phyloP scores from a whole-genome alignment of 192 early-diverging fungal species.

The Coemansia sp. region DNA sequence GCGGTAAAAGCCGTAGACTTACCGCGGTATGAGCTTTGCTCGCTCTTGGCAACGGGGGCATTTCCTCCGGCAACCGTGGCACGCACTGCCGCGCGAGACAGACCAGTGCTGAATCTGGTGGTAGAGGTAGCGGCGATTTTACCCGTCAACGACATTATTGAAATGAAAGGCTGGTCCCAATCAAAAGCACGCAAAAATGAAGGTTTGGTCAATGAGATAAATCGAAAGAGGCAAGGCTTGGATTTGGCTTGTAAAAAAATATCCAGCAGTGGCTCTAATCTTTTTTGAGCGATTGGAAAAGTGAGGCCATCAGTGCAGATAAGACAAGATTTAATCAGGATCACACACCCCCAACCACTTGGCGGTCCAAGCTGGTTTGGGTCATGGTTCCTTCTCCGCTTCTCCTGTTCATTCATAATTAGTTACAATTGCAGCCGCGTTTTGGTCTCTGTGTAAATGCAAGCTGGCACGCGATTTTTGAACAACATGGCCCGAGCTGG shows the following conservation, averaged over 20 bases:
- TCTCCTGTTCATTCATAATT: not conserved
- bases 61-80: conserved; percentile 21
- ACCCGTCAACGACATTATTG: conserved; percentile 37
- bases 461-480: not conserved
- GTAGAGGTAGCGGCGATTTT: conserved; percentile 39
- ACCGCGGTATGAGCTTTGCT: conserved; percentile 28
- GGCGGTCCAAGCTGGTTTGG: not conserved
- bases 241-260: not conserved
- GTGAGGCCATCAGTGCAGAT: not conserved
- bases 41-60: conserved; percentile 21
- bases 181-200: conserved; percentile 1
- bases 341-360: not conserved
- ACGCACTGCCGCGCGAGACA: conserved; percentile 35
- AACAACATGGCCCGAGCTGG: not conserved
- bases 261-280: not conserved
- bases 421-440: not conserved
- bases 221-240: conserved; percentile 1
- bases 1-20: conserved; percentile 33
- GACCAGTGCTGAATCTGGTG: conserved; percentile 50
- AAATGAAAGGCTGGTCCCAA: not conserved
- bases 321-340: not conserved
- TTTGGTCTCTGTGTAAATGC: not conserved
- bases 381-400: not conserved
- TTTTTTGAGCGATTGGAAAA: not conserved
- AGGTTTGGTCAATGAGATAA: not conserved